Evolutionary conservation across 176 grass and related monocot genomes (phyloP), one percentile per base, ranked within the genome.

Genomic region (Tillandsia leiboldiana): DNA sequence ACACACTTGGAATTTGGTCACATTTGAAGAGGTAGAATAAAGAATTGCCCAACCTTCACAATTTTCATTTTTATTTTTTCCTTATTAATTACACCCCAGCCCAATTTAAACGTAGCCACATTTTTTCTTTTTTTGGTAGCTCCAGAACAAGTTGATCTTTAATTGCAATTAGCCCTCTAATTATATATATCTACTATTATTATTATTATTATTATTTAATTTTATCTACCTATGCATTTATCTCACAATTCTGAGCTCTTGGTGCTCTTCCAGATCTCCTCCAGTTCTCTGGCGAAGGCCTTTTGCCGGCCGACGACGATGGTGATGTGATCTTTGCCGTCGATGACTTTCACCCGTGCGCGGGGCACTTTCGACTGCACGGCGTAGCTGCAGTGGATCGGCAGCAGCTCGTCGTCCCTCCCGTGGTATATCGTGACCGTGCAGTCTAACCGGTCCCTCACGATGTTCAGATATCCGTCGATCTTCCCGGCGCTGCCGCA

Each of bases 291-390:
- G 26, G 73, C 73, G 49, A 75, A 75, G 12, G 63, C 73, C 13
- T 51, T 50, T 50, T 75, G 62, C 73, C 51, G 61, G 13, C 73
- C 73, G 18, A 75, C 73, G n/a, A 75, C 24, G 51, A 75, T 33
- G 14, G 73, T 75, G 73, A 75, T 64, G 50, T 75, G 73, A 26
- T 75, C 73, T 63, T 66, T 75, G 49, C 66, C 48, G 18, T 42
- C 47, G 13, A 54, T 27, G 23, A 75, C 62, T 59, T 75, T 75
- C 23, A 75, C 73, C 0, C 14, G 6, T 10, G 73, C 73, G 9
- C 73, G 20, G 12, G 73, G 73, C 13, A 75, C 52, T 26, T 52
- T 52, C 14, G 73, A 64, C 13, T 50, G 50, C 13, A 75, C 13
- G 6, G 50, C 73, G 51, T 66, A 66, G 73, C 73, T 75, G 28